These are phyloP conservation scores for Chytriomyces confervae DNA, from an alignment of 192 early-diverging fungal species.

Conservation along the genomic window DNA sequence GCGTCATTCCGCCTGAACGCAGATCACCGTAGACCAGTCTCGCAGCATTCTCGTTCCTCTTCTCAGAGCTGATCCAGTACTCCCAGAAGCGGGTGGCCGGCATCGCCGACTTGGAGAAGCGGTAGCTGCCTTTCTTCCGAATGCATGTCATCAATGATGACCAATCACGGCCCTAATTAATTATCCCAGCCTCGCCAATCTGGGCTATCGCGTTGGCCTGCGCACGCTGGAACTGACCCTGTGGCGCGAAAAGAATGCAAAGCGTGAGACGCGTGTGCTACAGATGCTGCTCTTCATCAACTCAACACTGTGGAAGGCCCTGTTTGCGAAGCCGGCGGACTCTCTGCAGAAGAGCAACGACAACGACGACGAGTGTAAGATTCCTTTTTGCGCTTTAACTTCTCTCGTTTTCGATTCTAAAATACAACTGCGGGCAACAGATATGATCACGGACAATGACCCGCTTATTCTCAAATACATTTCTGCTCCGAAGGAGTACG, in stretches of 20 bases:
- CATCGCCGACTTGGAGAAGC: constrained; percentile 94
- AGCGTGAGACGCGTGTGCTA: constrained; percentile 88
- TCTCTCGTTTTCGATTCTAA: constrained; percentile 1
- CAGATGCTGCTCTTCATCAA: constrained; percentile 93
- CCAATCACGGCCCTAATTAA: background rate
- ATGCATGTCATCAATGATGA: background rate
- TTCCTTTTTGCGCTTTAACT: constrained; percentile 5
- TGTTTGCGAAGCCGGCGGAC: constrained; percentile 97
- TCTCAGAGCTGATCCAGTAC: constrained; percentile 95
- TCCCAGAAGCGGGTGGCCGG: constrained; percentile 94
- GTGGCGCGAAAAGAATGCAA: constrained; percentile 86
- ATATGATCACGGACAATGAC: constrained; percentile 99
- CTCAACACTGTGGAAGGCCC: constrained; percentile 88
- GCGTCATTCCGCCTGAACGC: background rate
- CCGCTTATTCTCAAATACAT: constrained; percentile 88
- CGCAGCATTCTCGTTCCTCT: constrained; percentile 85
- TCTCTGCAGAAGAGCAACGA: constrained; percentile 95
- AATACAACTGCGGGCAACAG: constrained; percentile 46
- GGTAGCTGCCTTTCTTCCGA: constrained; percentile 55
- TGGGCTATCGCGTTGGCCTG: constrained; percentile 93
- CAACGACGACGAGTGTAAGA: constrained; percentile 93
- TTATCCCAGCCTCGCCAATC: constrained; percentile 78
- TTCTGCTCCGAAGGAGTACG: constrained; percentile 91
- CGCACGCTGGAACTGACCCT: constrained; percentile 86
- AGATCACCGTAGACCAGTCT: constrained; percentile 65